These are phyloP conservation scores for Boechera stricta DNA, from an alignment of 345 rosid genomes.

Conservation along the genomic window DNA sequence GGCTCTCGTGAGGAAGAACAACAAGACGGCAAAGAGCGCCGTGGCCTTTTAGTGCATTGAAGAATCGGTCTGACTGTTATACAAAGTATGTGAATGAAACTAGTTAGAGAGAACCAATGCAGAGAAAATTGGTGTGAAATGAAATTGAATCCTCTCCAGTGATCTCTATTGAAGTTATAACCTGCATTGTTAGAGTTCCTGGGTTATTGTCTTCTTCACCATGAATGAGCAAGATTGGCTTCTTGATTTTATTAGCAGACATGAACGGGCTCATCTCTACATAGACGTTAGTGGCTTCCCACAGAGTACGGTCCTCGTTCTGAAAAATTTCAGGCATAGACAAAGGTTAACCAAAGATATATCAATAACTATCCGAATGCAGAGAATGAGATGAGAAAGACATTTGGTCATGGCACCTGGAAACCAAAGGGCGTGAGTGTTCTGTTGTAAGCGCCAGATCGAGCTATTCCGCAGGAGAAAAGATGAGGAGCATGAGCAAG, in stretches of 20 bases:
- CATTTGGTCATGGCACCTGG: conserved; percentile 59
- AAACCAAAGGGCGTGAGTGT: conserved; percentile 98
- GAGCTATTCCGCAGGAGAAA: conserved; percentile 93
- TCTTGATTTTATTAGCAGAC: conserved; percentile 93
- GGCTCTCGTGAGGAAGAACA: conserved; percentile 95
- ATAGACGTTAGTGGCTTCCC: conserved; percentile 90
- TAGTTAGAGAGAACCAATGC: conserved; percentile 15
- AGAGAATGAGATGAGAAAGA: conserved; percentile 7
- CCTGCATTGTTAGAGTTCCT: conserved; percentile 99
- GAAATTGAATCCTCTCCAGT: background rate
- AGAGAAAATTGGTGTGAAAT: background rate
- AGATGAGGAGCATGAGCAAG: conserved; percentile 98
- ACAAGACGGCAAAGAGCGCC: conserved; percentile 93
- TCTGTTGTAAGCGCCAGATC: conserved; percentile 99
- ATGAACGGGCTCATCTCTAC: conserved; percentile 99
- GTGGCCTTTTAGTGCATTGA: conserved; percentile 94
- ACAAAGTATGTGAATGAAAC: conserved; percentile 30
- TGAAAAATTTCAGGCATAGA: conserved; percentile 35
- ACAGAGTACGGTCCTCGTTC: conserved; percentile 97
- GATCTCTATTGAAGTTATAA: conserved; percentile 30
- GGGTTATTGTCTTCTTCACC: conserved; percentile 99
- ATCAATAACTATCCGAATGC: conserved; percentile 28
- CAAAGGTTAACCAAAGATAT: conserved; percentile 9
- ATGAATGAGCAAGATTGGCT: conserved; percentile 92
- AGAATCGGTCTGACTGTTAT: conserved; percentile 89